Conservation (phyloP, 225 moss, liverwort and hornwort species). For the Pseudoscleropodium purum region DNA sequence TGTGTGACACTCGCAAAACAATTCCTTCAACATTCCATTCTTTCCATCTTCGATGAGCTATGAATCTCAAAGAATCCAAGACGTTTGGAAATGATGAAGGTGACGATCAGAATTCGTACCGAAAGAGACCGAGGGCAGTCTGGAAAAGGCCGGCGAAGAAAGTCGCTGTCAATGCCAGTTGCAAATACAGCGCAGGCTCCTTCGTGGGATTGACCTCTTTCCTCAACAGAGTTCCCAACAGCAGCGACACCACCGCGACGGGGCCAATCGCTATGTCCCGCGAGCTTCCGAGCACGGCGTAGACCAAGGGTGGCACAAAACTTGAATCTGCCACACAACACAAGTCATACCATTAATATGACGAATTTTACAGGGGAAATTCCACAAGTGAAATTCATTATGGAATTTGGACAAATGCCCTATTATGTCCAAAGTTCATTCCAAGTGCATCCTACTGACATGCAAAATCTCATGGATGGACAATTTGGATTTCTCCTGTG, state of each 20-base stretch:
- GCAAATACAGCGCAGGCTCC: background rate
- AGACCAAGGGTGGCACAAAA: constrained; percentile 9
- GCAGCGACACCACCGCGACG: constrained; percentile 13
- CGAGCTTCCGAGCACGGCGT: background rate
- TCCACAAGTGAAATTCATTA: background rate
- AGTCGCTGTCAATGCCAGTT: background rate
- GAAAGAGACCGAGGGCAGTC: background rate
- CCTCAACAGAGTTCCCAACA: background rate
- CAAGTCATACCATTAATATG: background rate
- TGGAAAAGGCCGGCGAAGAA: constrained; percentile 13
- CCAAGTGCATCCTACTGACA: background rate
- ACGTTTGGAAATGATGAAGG: background rate
- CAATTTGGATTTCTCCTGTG: background rate
- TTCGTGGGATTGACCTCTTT: background rate
- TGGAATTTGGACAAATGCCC: no score
- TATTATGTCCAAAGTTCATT: background rate
- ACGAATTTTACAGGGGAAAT: background rate
- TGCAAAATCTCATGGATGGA: background rate
- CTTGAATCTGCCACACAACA: background rate
- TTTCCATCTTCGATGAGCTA: background rate
- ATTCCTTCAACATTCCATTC: background rate
- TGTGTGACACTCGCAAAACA: no score
- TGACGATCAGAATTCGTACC: background rate
- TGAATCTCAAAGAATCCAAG: background rate
- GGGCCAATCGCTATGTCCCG: background rate